Evolutionary conservation across 176 grass and related monocot genomes (phyloP), one percentile per base, ranked within the genome.

Genomic region (Eragrostis nindensis): DNA sequence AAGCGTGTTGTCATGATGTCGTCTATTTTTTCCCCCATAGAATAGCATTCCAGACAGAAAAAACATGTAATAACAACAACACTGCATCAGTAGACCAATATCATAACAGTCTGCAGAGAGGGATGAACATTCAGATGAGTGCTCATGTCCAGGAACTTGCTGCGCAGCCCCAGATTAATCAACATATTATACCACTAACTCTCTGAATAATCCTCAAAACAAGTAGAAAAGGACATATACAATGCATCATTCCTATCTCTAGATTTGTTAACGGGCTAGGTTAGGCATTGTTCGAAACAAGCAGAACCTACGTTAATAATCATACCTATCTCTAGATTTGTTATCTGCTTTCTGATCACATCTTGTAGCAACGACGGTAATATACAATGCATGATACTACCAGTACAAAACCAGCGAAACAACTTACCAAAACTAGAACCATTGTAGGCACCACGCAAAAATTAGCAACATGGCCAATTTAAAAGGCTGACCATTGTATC

Each of bases 401-500:
- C 47, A 55, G 47, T 26, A 2, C 0, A 38, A 47, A n/a, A 40
- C 21, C 39, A 0, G 7, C 10, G 13, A 26, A 49, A 11, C 45
- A 66, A 16, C 41, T 6, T 30, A 67, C 42, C 80, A 68, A 88
- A 84, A 61, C 8, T 68, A 47, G 43, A 66, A 61, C 47, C 29
- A 59, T 57, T 25, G 25, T 11, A 16, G 17, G 13, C 17, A 26
- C 78, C 18, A 30, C n/a, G 25, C 25, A 66, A 47, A 45, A 78
- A 30, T 61, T 22, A 83, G 29, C 24, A 60, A 25, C 32, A 61
- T 75, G 68, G 73, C 36, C 62, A 71, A 46, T 47, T 74, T n/a
- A 82, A 83, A 90, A 62, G 5, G 66, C 18, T 44, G 49, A 65
- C 60, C 79, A 75, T 41, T 78, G 52, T 21, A 62, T 38, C 24